These are phyloP conservation scores for Acorus calamus DNA, from an alignment of 106 monocot genomes.

Conservation along the genomic window DNA sequence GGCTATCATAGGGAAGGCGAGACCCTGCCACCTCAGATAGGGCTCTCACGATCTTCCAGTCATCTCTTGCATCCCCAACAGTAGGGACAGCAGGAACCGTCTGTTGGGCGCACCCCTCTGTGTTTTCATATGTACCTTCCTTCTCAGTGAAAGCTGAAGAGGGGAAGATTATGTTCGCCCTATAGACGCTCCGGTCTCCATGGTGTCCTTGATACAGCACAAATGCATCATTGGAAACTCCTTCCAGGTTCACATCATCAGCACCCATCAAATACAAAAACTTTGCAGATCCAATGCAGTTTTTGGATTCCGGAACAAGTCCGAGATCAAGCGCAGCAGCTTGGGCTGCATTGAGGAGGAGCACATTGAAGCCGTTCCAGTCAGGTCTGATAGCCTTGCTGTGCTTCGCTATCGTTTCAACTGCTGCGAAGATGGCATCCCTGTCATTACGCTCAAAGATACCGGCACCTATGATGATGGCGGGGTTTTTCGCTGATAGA, in stretches of 20 bases:
- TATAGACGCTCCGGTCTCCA: slow-evolving; percentile 85
- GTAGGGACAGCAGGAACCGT: slow-evolving; percentile 95
- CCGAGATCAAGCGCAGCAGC: slow-evolving; percentile 93
- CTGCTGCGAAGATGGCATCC: slow-evolving; percentile 53
- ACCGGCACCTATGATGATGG: slow-evolving; percentile 73
- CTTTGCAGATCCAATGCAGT: slow-evolving; percentile 47
- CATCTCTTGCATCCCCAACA: slow-evolving; percentile 93
- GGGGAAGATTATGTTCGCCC: slow-evolving; percentile 87
- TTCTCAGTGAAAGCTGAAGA: slow-evolving; percentile 94
- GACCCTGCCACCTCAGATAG: slow-evolving; percentile 86
- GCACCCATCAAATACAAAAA: slow-evolving; percentile 95
- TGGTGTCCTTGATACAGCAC: slow-evolving; percentile 98
- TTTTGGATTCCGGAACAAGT: slow-evolving; percentile 42
- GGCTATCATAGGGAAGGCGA: slow-evolving; percentile 61
- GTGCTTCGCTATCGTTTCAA: slow-evolving; percentile 55
- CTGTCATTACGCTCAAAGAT: slow-evolving; percentile 63
- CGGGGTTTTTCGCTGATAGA: slow-evolving; percentile 73
- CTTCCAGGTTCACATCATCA: slow-evolving; percentile 58
- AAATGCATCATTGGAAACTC: slow-evolving; percentile 78
- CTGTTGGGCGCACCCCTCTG: slow-evolving; percentile 88
- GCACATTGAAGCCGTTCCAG: slow-evolving; percentile 86
- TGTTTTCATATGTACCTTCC: slow-evolving; percentile 96
- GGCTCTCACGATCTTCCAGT: slow-evolving; percentile 95
- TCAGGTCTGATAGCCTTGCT: slow-evolving; percentile 47
- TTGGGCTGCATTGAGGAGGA: slow-evolving; percentile 86